Percentiles rank a stretch among this genome's conserved stretches.
Conservation (phyloP, 805 yeast species). For the Yueomyces sp. region DNA sequence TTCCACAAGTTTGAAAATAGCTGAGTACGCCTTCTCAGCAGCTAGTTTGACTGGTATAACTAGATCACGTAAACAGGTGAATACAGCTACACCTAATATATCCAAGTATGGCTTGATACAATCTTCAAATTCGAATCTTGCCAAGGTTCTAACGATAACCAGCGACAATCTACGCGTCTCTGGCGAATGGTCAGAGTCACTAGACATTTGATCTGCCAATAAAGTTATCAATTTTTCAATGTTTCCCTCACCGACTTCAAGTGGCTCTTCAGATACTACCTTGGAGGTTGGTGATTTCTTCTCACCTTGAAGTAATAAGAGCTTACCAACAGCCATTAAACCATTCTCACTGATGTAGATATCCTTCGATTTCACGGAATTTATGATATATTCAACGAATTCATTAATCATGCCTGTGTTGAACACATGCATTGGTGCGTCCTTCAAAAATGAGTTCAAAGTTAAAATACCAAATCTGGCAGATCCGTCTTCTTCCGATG, state of each 20-base stretch:
- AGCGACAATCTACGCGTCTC: conserved; percentile 74
- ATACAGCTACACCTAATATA: conserved; percentile 55
- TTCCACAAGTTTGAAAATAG: conserved; percentile 58
- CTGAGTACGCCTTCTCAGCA: conserved; percentile 79
- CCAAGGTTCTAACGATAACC: conserved; percentile 62
- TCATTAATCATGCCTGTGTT: conserved; percentile 36
- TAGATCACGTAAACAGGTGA: conserved; percentile 74
- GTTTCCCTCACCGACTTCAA: conserved; percentile 31
- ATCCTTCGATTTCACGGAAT: conserved; percentile 27
- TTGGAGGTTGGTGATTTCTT: conserved; percentile 24
- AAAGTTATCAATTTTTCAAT: conserved; percentile 33
- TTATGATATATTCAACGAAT: conserved; percentile 35
- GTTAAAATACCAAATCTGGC: conserved; percentile 57
- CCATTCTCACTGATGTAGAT: conserved; percentile 62
- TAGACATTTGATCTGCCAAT: conserved; percentile 34
- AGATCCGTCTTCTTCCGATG: conserved; percentile 29
- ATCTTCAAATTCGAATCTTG: conserved; percentile 42
- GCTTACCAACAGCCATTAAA: conserved; percentile 68
- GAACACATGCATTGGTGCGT: conserved; percentile 56
- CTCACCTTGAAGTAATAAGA: conserved; percentile 42
- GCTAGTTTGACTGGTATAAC: conserved; percentile 86
- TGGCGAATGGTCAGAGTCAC: conserved; percentile 46
- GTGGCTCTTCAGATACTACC: conserved; percentile 17
- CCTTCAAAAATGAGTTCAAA: conserved; percentile 66
- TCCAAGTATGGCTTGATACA: conserved; percentile 42